phyloP scores from a whole-genome alignment of 2,329 filamentous ascomycete species.

The Camptophora hylomeconis region DNA sequence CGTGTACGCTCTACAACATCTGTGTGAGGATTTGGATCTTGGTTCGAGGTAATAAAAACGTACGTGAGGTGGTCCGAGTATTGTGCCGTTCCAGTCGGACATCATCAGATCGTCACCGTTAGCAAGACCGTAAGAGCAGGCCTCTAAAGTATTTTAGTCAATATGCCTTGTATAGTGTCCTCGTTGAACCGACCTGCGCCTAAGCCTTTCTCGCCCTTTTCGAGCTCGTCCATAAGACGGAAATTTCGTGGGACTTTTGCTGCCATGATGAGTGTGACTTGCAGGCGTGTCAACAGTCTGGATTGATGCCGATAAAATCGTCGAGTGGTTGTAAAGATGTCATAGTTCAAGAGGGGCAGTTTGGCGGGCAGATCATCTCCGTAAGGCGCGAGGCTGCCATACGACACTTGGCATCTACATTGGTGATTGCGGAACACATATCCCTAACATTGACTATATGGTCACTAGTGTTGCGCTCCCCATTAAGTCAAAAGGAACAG shows the following conservation, averaged over 20 bases:
- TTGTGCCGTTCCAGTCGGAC: slow-evolving; percentile 98
- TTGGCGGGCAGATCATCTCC: too few species aligned
- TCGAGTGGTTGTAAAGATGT: too few species aligned
- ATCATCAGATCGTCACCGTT: slow-evolving; percentile 91
- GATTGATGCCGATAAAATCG: too few species aligned
- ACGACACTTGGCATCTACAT: too few species aligned
- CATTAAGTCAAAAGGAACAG: too few species aligned
- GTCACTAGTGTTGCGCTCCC: too few species aligned
- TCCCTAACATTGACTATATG: too few species aligned
- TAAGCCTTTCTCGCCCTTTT: slow-evolving; percentile 96
- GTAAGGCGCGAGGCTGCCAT: too few species aligned
- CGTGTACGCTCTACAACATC: slow-evolving; percentile 65
- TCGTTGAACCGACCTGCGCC: slow-evolving; percentile 59
- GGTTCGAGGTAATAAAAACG: slow-evolving; percentile 24
- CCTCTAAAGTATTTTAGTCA: slow-evolving; percentile 44
- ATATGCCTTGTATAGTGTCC: slow-evolving; percentile 5
- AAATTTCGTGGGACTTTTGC: slow-evolving; percentile 92
- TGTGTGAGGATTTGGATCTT: slow-evolving; percentile 3
- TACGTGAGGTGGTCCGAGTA: slow-evolving; percentile 91
- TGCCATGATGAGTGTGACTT: slow-evolving; percentile 30
- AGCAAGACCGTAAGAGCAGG: slow-evolving; percentile 90
- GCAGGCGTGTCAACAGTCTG: too few species aligned
- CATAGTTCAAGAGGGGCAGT: too few species aligned
- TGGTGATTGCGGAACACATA: too few species aligned
- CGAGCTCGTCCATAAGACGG: slow-evolving; percentile 87